Evolutionary conservation across 805 yeast genomes (phyloP).

Genomic region (Yarrowia phangngaensis): DNA sequence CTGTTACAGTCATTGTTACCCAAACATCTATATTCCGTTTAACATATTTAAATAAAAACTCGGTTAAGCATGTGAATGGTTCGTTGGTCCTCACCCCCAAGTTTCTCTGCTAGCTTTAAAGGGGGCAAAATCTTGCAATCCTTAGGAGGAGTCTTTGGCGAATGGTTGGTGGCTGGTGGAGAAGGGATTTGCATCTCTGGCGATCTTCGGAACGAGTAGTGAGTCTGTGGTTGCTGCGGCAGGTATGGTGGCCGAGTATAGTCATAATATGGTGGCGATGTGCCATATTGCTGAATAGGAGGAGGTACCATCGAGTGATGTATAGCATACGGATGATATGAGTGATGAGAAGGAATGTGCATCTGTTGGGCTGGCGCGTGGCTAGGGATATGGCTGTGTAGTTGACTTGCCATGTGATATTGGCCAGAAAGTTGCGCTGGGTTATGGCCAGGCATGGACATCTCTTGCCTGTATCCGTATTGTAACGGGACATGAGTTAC

Average conservation of each 20-base stretch:
- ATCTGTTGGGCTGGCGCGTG: conserved; percentile 11
- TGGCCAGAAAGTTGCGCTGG: too few species aligned
- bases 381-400: conserved; percentile 15
- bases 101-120: conserved; percentile 13
- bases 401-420: conserved; percentile 1
- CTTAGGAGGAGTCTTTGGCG: conserved; percentile 18
- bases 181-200: conserved; percentile 20
- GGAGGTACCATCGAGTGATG: neutral
- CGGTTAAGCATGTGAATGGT: conserved; percentile 24
- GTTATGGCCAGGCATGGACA: conserved; percentile 22
- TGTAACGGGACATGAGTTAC: conserved; percentile 17
- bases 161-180: conserved; percentile 18
- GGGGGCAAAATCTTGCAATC: conserved; percentile 19
- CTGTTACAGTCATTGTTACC: too few species aligned
- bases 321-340: conserved; percentile 18
- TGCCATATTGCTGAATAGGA: conserved; percentile 14
- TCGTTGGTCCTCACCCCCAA: conserved; percentile 21
- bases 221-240: conserved; percentile 7
- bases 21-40: too few species aligned
- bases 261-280: conserved; percentile 19
- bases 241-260: conserved; percentile 5
- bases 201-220: conserved; percentile 12
- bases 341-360: conserved; percentile 17
- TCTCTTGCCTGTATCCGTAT: conserved; percentile 19
- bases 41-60: conserved; percentile 15